These are phyloP conservation scores for Fusarium subtropicale DNA, from an alignment of 2,329 filamentous ascomycete species.

Conservation along the genomic window DNA sequence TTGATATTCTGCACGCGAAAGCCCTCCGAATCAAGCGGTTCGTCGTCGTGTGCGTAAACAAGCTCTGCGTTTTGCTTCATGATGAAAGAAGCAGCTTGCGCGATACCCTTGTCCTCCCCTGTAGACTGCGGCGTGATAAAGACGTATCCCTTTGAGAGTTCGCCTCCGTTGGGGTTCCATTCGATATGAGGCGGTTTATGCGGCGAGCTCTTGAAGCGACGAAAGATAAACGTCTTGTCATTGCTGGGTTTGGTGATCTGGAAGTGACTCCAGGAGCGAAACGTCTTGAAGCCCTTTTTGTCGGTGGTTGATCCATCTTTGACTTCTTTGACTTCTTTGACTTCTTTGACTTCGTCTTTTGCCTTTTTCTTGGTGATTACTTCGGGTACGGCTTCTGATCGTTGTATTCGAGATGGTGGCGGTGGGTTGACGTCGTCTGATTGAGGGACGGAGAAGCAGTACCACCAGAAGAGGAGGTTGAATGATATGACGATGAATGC, in stretches of 20 bases:
- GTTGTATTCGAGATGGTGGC: neutral
- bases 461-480: conserved; percentile 30
- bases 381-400: neutral
- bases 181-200: conserved; percentile 41
- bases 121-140: conserved; percentile 43
- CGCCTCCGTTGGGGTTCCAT: conserved; percentile 29
- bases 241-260: conserved; percentile 31
- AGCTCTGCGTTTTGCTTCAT: conserved; percentile 49
- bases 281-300: conserved; percentile 6
- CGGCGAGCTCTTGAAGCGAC: conserved; percentile 43
- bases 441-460: neutral
- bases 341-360: neutral
- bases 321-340: neutral
- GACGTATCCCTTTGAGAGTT: conserved; percentile 44
- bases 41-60: conserved; percentile 44
- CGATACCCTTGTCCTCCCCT: conserved; percentile 13
- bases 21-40: conserved; percentile 31
- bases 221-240: conserved; percentile 30
- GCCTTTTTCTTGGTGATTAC: neutral
- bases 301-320: neutral
- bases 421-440: conserved; percentile 3
- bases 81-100: conserved; percentile 34
- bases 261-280: conserved; percentile 39
- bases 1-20: conserved; percentile 47
- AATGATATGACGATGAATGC: conserved; percentile 9